Percentiles rank a stretch among this genome's conserved stretches.
These are phyloP conservation scores for Xerocomus minutiporus DNA, from an alignment of 1,284 basidiomycete genomes.

Conservation along the genomic window DNA sequence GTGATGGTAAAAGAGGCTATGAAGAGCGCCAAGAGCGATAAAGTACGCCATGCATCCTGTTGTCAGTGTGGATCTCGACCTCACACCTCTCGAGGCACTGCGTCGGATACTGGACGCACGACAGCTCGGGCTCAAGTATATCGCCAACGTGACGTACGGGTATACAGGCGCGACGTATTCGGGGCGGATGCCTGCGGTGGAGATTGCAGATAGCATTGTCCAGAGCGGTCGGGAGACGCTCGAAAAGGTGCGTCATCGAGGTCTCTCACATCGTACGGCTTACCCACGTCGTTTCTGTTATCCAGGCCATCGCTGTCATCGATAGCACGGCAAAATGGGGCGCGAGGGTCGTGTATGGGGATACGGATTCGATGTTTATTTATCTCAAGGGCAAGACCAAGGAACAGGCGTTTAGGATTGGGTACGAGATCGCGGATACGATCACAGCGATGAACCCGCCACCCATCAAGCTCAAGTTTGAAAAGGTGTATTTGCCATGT, in stretches of 20 bases:
- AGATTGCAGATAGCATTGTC: conserved; percentile 97
- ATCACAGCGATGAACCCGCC: conserved; percentile 86
- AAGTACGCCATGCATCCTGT: conserved; percentile 41
- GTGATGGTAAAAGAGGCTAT: conserved; percentile 97
- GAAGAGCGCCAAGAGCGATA: conserved; percentile 73
- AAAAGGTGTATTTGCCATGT: conserved; percentile 82
- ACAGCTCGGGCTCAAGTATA: conserved; percentile 84
- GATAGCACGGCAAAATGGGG: conserved; percentile 80
- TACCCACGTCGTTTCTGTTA: not conserved
- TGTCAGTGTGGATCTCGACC: not conserved
- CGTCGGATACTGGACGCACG: conserved; percentile 78
- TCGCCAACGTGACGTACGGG: conserved; percentile 89
- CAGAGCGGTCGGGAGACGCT: conserved; percentile 94
- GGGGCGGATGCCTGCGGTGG: conserved; percentile 96
- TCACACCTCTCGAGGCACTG: conserved; percentile 50
- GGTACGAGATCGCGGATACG: conserved; percentile 85
- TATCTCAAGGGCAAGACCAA: conserved; percentile 83
- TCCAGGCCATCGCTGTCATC: conserved; percentile 79
- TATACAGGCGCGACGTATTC: conserved; percentile 93
- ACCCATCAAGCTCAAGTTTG: conserved; percentile 95
- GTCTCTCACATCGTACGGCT: not conserved
- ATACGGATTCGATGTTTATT: conserved; percentile 95
- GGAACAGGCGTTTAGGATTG: conserved; percentile 90
- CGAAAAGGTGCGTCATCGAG: conserved; percentile 63
- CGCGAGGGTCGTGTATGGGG: conserved; percentile 94